Percentiles rank a stretch among this genome's conserved stretches.
phyloP scores from a whole-genome alignment of 1,284 basidiomycete species.

The Chalciporus sp. region DNA sequence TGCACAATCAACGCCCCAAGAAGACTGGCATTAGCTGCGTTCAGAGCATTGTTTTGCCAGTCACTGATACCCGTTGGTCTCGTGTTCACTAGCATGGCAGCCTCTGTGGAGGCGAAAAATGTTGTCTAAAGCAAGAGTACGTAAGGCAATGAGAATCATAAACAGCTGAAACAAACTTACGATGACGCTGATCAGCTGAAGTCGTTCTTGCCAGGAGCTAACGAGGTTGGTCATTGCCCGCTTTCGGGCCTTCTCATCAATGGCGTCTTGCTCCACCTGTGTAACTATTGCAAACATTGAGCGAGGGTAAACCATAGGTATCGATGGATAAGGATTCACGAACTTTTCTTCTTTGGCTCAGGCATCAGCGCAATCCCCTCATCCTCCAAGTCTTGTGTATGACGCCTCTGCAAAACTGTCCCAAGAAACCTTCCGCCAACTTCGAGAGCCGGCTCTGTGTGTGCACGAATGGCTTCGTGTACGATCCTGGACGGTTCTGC shows the following conservation, averaged over 20 bases:
- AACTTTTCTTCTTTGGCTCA: slow-evolving; percentile 25
- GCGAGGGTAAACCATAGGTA: background rate
- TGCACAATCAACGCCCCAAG: slow-evolving; percentile 56
- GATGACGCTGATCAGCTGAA: slow-evolving; percentile 61
- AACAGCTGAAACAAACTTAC: slow-evolving; percentile 36
- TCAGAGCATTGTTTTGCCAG: slow-evolving; percentile 14
- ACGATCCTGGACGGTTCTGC: slow-evolving; percentile 20
- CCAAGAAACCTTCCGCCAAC: slow-evolving; percentile 17
- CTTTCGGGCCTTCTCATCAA: slow-evolving; percentile 46
- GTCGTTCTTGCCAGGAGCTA: slow-evolving; percentile 60
- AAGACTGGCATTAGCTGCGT: slow-evolving; percentile 49
- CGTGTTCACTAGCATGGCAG: slow-evolving; percentile 49
- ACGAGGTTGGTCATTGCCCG: slow-evolving; percentile 52
- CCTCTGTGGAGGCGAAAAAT: slow-evolving; percentile 63
- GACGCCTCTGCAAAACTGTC: slow-evolving; percentile 17
- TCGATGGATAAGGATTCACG: slow-evolving; percentile 1
- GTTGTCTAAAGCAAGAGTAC: slow-evolving; percentile 46
- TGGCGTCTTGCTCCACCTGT: slow-evolving; percentile 49
- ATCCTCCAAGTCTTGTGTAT: slow-evolving; percentile 11
- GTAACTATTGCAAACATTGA: slow-evolving; percentile 36
- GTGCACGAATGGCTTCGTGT: slow-evolving; percentile 15
- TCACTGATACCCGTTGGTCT: slow-evolving; percentile 27
- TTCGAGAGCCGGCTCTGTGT: slow-evolving; percentile 17
- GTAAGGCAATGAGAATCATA: background rate
- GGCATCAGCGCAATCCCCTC: slow-evolving; percentile 12